phyloP scores from a whole-genome alignment of 352 stramenopile species.

The Pythium angustatum region DNA sequence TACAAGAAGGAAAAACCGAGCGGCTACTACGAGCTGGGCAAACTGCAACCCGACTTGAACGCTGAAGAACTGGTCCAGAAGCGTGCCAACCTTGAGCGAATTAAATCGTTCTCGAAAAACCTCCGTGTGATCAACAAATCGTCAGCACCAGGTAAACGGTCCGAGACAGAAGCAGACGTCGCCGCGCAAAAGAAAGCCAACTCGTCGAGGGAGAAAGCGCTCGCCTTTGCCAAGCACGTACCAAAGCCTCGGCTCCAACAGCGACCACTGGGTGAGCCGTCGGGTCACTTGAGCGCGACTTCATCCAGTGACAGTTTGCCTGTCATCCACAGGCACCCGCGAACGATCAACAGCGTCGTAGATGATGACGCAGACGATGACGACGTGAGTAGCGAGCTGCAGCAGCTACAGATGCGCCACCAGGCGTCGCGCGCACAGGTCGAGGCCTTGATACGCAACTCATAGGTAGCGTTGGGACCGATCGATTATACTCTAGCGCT shows the following conservation, averaged over 20 bases:
- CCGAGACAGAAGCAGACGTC: conserved; percentile 12
- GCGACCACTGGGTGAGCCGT: conserved; percentile 26
- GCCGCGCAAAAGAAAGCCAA: conserved; percentile 40
- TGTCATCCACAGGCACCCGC: conserved; percentile 26
- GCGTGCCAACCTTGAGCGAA: conserved; percentile 70
- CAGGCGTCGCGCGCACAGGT: conserved; percentile 73
- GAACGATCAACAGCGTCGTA: conserved; percentile 51
- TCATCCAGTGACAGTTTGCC: conserved; percentile 28
- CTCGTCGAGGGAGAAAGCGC: conserved; percentile 68
- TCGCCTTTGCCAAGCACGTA: conserved; percentile 81
- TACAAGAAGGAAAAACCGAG: conserved; percentile 86
- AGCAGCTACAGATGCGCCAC: conserved; percentile 69
- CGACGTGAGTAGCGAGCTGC: conserved; percentile 60
- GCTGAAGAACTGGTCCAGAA: conserved; percentile 78
- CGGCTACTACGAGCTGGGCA: conserved; percentile 89
- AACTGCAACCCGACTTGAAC: conserved; percentile 87
- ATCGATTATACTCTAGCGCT: not conserved
- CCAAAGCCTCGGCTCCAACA: conserved; percentile 58
- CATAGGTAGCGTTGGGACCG: conserved; percentile 4
- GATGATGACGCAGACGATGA: conserved; percentile 67
- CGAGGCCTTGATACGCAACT: conserved; percentile 55
- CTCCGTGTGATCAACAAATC: conserved; percentile 76
- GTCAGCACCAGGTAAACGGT: conserved; percentile 34
- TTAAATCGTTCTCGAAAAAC: conserved; percentile 86
- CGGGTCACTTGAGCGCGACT: conserved; percentile 11